A percentile compares a stretch with the other conserved stretches of the same genome.
Evolutionary conservation across 805 yeast genomes (phyloP).

Genomic region (Cyberlindnera japonica): DNA sequence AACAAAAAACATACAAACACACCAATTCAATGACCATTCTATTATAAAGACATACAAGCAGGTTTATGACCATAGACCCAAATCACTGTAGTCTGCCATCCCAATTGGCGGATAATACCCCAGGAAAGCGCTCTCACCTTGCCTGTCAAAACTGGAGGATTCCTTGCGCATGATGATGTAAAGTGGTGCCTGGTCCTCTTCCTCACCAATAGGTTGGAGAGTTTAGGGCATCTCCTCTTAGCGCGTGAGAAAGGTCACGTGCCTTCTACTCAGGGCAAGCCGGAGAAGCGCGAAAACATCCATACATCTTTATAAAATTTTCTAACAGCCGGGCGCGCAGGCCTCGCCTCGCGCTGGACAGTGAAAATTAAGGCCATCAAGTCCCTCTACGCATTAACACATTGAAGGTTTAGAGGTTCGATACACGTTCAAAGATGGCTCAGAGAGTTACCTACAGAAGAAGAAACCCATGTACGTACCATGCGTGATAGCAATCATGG

Average conservation of each 20-base stretch:
- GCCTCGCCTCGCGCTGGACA: constrained; percentile 7
- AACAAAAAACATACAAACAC: neutral
- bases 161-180: too few species aligned
- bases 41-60: too few species aligned
- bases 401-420: neutral
- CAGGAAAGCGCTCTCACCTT: too few species aligned
- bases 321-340: constrained; percentile 6
- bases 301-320: constrained; percentile 9
- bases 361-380: constrained; percentile 20
- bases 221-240: too few species aligned
- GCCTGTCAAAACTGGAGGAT: too few species aligned
- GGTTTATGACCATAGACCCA: too few species aligned
- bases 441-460: constrained; percentile 99
- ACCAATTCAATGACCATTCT: neutral
- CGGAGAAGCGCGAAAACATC: constrained; percentile 5
- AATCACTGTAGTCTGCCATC: too few species aligned
- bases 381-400: neutral
- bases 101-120: too few species aligned
- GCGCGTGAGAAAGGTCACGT: too few species aligned
- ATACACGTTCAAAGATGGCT: constrained; percentile 67
- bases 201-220: too few species aligned
- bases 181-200: too few species aligned
- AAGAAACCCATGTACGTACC: constrained; percentile 73
- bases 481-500: constrained; percentile 5
- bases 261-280: constrained; percentile 17